Percentiles rank a stretch among this genome's conserved stretches.
Conservation (phyloP, 148 eudicot genomes). For the Vaccinium macrocarpon region DNA sequence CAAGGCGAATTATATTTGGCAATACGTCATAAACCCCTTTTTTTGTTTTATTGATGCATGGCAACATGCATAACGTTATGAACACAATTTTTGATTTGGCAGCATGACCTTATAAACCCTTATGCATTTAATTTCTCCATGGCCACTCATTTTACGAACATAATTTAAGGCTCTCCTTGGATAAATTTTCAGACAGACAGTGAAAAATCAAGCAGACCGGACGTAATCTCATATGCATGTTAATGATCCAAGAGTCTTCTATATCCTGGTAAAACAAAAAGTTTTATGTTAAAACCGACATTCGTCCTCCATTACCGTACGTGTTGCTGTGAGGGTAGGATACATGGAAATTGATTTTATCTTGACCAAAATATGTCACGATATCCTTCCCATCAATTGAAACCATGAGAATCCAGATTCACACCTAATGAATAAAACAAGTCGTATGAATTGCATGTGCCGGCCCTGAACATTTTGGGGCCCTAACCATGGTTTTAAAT, state of each 20-base stretch:
- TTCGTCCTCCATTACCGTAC: neutral
- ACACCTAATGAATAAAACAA: too few species aligned
- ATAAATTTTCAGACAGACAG: neutral
- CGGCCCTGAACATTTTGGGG: too few species aligned
- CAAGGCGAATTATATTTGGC: neutral
- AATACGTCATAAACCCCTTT: neutral
- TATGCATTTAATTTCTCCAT: neutral
- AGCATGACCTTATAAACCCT: neutral
- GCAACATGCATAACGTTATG: neutral
- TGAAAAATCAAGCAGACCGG: too few species aligned
- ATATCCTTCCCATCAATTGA: neutral
- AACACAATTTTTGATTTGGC: neutral
- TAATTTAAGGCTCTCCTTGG: neutral
- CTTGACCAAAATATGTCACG: too few species aligned
- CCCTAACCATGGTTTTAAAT: too few species aligned
- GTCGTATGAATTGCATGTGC: too few species aligned
- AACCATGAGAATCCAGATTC: neutral
- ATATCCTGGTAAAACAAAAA: neutral
- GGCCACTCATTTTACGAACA: too few species aligned
- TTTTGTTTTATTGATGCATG: neutral
- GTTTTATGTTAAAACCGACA: neutral
- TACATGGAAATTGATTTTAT: too few species aligned
- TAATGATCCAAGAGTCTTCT: neutral
- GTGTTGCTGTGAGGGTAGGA: neutral
- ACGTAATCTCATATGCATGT: neutral